Evolutionary conservation across 1,284 basidiomycete species (phyloP).

Genomic region (Cryptococcus sp.): DNA sequence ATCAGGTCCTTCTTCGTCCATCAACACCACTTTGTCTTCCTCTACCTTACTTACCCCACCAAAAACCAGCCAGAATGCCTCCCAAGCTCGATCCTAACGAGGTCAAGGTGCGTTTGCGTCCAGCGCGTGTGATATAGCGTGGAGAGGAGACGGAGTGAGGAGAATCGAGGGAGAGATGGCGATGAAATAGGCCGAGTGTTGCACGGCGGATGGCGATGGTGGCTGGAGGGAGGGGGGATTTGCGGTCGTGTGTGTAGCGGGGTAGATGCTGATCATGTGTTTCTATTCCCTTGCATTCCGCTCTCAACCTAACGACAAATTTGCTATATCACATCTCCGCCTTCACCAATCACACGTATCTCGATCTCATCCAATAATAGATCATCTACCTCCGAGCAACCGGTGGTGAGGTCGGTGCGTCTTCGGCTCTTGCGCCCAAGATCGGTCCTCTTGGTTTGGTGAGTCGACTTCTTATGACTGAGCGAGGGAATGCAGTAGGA

Average conservation of each 20-base stretch:
- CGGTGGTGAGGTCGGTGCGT: constrained; percentile 99
- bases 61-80: constrained; percentile 41
- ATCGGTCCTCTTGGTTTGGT: constrained; percentile 99
- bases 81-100: constrained; percentile 56
- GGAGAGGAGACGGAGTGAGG: background rate
- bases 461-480: constrained; percentile 51
- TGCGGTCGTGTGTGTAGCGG: background rate
- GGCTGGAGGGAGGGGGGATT: background rate
- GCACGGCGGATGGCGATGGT: background rate
- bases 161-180: background rate
- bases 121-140: background rate
- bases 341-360: background rate
- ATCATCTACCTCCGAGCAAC: constrained; percentile 99
- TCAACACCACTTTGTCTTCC: constrained; percentile 7
- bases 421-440: constrained; percentile 97
- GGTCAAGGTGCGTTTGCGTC: constrained; percentile 46
- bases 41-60: constrained; percentile 7
- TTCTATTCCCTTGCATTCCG: too few species aligned
- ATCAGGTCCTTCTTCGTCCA: constrained; percentile 3
- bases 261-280: constrained; percentile 6
- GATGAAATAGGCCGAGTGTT: background rate
- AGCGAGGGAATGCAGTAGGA: constrained; percentile 1
- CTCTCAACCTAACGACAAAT: background rate
- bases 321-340: background rate
- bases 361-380: constrained; percentile 24